Evolutionary conservation across 2,329 filamentous ascomycete genomes (phyloP), one percentile per base, ranked within the genome.

Genomic region (Arthrobotrys musiformis): DNA sequence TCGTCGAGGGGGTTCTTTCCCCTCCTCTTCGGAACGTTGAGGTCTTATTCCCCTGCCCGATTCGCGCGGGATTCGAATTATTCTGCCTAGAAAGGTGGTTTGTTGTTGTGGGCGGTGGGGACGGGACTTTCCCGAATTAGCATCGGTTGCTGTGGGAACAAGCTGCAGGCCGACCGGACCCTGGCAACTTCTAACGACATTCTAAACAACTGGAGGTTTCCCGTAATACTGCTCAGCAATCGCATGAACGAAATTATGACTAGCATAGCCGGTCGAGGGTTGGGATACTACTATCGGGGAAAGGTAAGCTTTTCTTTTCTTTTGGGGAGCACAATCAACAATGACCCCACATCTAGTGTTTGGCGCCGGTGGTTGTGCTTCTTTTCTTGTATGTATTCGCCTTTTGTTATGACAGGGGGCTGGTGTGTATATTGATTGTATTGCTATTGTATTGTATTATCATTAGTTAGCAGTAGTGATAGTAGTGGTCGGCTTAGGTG

Each of bases 331-430:
- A 58, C 54, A 37, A 58, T 58, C 30, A 24, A 28, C 28, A 30
- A n/a, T n/a, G 50, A 58, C 52, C 69, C 69, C 61, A 66, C 52
- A 52, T 50, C 54, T 52, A 17, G 22, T 70, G 56, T 70, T 70
- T 70, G 67, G 67, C 67, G 67, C 64, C 52, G 46, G 50, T 69
- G 64, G 33, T 40, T 1, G 17, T 46, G 42, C n/a, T 22, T 24
- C 0, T 37, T 37, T 58, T 28, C 35, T 28, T 58, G 26, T 26
- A 9, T 46, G 11, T 54, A 13, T 58, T 24, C 52, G 58, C 52
- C 35, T 35, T 62, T 70, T 70, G 68, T 72, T 72, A 72, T 72
- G 68, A 72, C 68, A 44, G 58, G 68, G 68, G 68, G 44, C 24
- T 48, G 37, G 11, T 40, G 42, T 24, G 28, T 56, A 26, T 46